phyloP scores from a whole-genome alignment of 768 basidiomycete genomes.

The Termitomyces sp. region DNA sequence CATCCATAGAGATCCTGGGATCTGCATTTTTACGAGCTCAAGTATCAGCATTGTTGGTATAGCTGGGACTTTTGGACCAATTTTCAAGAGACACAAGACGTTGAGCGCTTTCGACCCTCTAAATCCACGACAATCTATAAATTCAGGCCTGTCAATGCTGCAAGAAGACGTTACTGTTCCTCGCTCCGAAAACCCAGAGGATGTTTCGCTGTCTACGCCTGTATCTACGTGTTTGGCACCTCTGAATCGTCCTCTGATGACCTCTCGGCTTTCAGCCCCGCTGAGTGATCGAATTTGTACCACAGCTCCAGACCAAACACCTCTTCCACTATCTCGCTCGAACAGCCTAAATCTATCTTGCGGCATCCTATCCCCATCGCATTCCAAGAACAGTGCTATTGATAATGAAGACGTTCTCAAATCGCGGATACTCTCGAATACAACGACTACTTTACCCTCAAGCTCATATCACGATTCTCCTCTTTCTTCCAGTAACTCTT shows the following conservation, averaged over 20 bases:
- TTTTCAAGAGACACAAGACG: conserved; percentile 8
- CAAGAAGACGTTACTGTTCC: background rate
- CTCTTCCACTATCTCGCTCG: background rate
- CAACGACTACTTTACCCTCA: background rate
- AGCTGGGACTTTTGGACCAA: conserved; percentile 22
- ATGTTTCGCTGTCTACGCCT: background rate
- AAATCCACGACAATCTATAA: conserved; percentile 1
- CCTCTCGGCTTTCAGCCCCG: background rate
- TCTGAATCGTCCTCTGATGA: background rate
- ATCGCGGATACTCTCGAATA: background rate
- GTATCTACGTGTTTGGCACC: background rate
- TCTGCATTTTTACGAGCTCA: conserved; percentile 3
- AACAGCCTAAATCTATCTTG: background rate
- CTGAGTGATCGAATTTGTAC: background rate
- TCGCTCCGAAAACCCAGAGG: background rate
- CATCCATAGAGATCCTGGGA: background rate
- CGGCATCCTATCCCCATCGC: background rate
- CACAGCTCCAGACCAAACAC: background rate
- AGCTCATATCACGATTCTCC: background rate
- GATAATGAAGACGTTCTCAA: background rate
- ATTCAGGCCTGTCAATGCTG: background rate
- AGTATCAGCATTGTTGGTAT: conserved; percentile 14
- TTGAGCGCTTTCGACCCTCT: background rate
- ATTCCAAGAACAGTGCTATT: background rate
- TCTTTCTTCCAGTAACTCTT: conserved; percentile 5